phyloP scores from a whole-genome alignment of 2,329 filamentous ascomycete genomes.

The Lasiodiplodia gonubiensis region DNA sequence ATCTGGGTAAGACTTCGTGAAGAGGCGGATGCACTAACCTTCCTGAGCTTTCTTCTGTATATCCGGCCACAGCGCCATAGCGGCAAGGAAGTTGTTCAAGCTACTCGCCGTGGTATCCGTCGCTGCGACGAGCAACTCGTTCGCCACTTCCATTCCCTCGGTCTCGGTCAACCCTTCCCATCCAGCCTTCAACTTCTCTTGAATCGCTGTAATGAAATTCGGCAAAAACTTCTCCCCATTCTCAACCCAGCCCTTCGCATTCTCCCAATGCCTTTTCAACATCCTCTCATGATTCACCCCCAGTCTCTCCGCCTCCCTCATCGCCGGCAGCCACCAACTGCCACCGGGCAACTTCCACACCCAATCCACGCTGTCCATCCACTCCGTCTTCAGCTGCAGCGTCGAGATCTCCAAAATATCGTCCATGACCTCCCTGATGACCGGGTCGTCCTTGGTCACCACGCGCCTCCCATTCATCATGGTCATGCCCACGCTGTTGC shows the following conservation, averaged over 20 bases:
- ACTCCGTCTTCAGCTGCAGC: conserved; percentile 1
- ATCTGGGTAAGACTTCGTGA: background rate
- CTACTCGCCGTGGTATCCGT: conserved; percentile 32
- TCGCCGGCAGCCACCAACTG: conserved; percentile 41
- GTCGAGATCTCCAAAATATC: background rate
- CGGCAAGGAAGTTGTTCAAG: conserved; percentile 43
- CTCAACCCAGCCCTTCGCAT: conserved; percentile 21
- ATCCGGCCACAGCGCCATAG: conserved; percentile 37
- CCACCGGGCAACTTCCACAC: conserved; percentile 47
- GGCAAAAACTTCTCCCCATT: conserved; percentile 3
- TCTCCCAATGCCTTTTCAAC: conserved; percentile 34
- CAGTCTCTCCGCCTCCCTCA: conserved; percentile 40
- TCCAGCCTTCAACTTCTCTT: conserved; percentile 4
- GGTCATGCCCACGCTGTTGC: conserved; percentile 12
- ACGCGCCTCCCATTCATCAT: conserved; percentile 15
- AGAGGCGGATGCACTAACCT: conserved; percentile 11
- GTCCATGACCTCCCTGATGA: conserved; percentile 4
- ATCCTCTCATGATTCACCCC: conserved; percentile 47
- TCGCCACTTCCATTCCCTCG: conserved; percentile 1
- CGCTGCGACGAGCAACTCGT: conserved; percentile 1
- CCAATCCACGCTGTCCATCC: conserved; percentile 53
- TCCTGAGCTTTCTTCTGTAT: conserved; percentile 40
- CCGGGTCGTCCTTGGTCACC: background rate
- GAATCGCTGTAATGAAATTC: conserved; percentile 9
- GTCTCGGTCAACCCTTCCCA: conserved; percentile 2